Evolutionary conservation across 2,329 filamentous ascomycete genomes (phyloP), one percentile per base, ranked within the genome.

Genomic region (Colletotrichum musicola): DNA sequence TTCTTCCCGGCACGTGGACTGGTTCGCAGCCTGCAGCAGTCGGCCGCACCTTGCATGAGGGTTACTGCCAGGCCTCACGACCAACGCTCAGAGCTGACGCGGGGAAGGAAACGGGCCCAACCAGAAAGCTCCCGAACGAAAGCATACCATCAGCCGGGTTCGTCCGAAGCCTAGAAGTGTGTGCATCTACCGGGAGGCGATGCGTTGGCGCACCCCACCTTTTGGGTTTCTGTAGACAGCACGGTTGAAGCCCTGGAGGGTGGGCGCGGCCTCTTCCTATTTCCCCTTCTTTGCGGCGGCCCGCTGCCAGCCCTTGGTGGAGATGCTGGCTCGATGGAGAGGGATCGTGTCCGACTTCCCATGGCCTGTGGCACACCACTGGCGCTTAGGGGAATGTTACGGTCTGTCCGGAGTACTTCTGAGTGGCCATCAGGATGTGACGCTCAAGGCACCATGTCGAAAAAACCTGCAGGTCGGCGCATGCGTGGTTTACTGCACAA

Each of bases 381-480:
- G 49, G 66, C 66, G 62, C 66, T 61, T 54, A 35, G 54, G 35
- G 16, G 50, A 38, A 51, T 38, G 55, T 57, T 49, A 65, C 49
- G 56, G 44, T 25, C 10, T 38, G 60, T 22, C 2, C 20, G 20
- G 20, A 22, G 20, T 35, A 47, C 56, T 49, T 38, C 49, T 66
- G 49, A 69, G 38, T 69, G 66, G 66, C 38, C 44, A 38, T 22
- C 50, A 35, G 27, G 46, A 10, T 61, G 55, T 69, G 55, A 69
- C 46, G 44, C 50, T n/a, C 62, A 42, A 49, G 46, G 38, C 18
- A 58, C 44, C 25, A 44, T 65, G 47, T 35, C 42, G 64, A 35
- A 25, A 55, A 51, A 61, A 58, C 64, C 57, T 69, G 67, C 67
- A 69, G 68, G 42, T 57, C 20, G 67, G 63, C 58, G 67, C 67